Percentiles rank a stretch among this genome's conserved stretches.
These are phyloP conservation scores for Polychaeton citri DNA, from an alignment of 2,329 filamentous ascomycete species.

Conservation along the genomic window DNA sequence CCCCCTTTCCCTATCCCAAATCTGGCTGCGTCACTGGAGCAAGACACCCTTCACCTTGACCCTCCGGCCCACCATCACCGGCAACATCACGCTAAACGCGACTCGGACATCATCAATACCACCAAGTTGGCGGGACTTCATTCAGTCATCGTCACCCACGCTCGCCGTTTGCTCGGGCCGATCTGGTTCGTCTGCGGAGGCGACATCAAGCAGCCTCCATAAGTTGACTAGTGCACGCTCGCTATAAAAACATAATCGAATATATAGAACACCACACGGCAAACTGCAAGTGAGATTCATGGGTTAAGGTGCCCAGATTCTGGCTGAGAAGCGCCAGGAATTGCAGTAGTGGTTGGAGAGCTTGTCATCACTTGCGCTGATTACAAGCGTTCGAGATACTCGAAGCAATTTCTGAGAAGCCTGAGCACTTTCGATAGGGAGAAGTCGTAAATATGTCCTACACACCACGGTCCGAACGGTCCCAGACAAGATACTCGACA, in stretches of 20 bases:
- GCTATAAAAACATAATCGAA: neutral
- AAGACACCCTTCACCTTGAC: too few species aligned
- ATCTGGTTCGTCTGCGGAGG: slow-evolving; percentile 93
- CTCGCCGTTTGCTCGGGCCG: slow-evolving; percentile 84
- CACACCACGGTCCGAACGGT: slow-evolving; percentile 52
- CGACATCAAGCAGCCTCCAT: slow-evolving; percentile 85
- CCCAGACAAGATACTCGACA: slow-evolving; percentile 54
- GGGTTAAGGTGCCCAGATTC: slow-evolving; percentile 31
- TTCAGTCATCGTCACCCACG: slow-evolving; percentile 56
- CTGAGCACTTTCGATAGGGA: too few species aligned
- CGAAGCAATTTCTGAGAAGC: too few species aligned
- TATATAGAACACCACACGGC: neutral
- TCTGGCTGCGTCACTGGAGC: too few species aligned
- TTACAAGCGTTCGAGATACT: too few species aligned
- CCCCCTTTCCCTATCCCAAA: too few species aligned
- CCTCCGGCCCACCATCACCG: too few species aligned
- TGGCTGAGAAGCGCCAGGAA: slow-evolving; percentile 33
- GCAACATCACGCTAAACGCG: too few species aligned
- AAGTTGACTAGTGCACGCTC: slow-evolving; percentile 43
- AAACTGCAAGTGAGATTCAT: neutral
- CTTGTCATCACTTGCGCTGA: too few species aligned
- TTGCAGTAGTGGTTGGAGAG: slow-evolving; percentile 20
- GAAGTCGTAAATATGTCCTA: slow-evolving; percentile 32
- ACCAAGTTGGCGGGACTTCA: slow-evolving; percentile 91
- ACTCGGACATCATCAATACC: slow-evolving; percentile 34